Base-by-base conservation (phyloP, 2,329 filamentous ascomycete species). In the Aspergillus sp. region DNA sequence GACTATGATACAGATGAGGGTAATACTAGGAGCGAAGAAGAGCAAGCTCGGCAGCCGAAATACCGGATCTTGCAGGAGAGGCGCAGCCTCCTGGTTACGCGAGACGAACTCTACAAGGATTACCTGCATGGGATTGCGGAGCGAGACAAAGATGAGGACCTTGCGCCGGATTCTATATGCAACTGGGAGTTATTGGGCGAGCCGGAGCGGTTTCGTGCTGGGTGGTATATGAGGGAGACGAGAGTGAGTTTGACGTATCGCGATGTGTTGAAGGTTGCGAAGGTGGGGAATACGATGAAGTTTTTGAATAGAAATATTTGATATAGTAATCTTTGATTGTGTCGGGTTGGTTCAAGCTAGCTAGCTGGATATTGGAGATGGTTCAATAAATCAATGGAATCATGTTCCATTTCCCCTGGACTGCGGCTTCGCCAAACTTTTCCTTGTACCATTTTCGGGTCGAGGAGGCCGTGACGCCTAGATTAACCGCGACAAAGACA, bases 231-330 rank as follows among this genome's bases (percentile, higher is more conserved):
- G 38, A 76, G 85, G 58, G 69, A 70, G 48, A 84, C 78, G 26
- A 78, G 85, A 62, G 76, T 84, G 34, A 87, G 85, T 70, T 71
- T 88, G 64, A 88, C 85, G 3, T 86, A 95, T 70, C 83, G 93
- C 63, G 93, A 98, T 77, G 93, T 98, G 41, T 76, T 93, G 63
- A 90, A 89, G 68, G 89, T 96, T 17, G 89, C 88, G 7, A 90
- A 86, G 64, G 74, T 91, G 20, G 89, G 89, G 26, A 85, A 79
- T 70, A 90, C 86, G 66, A 76, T 93, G 53, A 86, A 83, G 60
- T 80, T 83, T 50, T 67, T 81, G 48, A 68, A 69, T 32, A 64
- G 62, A 45, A 59, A 48, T 34, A 9, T 63, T 56, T 72, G 64
- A 67, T 47, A 22, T 30, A 30, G 24, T 30, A 30, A 18, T 36